A percentile compares a stretch with the other conserved stretches of the same genome.
These are phyloP conservation scores for Corylus americana DNA, from an alignment of 306 rosid genomes.

Conservation along the genomic window DNA sequence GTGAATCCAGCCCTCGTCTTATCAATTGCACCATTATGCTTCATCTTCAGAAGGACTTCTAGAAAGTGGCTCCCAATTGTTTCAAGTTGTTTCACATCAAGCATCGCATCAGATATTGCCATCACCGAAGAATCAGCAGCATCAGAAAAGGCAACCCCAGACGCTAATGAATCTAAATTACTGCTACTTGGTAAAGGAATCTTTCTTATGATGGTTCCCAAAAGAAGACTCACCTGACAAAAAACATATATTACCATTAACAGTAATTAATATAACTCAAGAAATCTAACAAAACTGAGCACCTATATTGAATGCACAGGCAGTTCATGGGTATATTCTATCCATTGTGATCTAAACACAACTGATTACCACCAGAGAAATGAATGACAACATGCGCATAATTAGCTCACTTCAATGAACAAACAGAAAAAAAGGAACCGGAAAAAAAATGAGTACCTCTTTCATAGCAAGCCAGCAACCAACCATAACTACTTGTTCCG, in stretches of 20 bases:
- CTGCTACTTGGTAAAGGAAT: constrained; percentile 68
- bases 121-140: constrained; percentile 27
- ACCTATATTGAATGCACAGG: not conserved
- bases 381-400: not conserved
- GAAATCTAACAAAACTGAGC: not conserved
- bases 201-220: constrained; percentile 90
- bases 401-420: not conserved
- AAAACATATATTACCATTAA: constrained; percentile 22
- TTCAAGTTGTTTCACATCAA: constrained; percentile 82
- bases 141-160: constrained; percentile 39
- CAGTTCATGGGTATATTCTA: not conserved
- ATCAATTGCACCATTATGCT: constrained; percentile 99
- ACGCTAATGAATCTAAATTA: constrained; percentile 43
- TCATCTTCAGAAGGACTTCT: constrained; percentile 97
- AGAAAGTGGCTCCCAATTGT: constrained; percentile 87
- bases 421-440: constrained; percentile 9
- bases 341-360: not conserved
- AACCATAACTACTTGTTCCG: constrained; percentile 95
- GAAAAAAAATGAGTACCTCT: constrained; percentile 59
- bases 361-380: not conserved
- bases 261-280: not conserved
- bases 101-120: constrained; percentile 51
- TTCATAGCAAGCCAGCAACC: constrained; percentile 99
- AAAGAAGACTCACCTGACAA: constrained; percentile 91
- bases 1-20: constrained; percentile 99